phyloP scores from a whole-genome alignment of 179 eudicot genomes.

The Vitellaria paradoxa region DNA sequence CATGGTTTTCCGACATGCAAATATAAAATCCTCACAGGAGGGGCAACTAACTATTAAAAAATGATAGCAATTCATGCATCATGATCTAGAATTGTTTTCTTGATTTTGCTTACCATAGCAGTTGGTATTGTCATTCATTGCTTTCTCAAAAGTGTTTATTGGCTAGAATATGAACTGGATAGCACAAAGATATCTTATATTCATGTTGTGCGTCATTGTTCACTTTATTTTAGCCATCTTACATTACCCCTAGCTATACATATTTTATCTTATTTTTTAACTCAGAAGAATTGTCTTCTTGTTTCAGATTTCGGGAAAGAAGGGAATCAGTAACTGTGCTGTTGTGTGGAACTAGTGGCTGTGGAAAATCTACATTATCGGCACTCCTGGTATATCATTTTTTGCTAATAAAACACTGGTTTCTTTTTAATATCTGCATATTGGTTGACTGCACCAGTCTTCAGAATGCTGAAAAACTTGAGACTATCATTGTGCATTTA shows the following conservation, averaged over 20 bases:
- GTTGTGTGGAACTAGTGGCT: slow-evolving; percentile 97
- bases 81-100: not conserved
- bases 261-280: too few species aligned
- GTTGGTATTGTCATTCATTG: not conserved
- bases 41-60: not conserved
- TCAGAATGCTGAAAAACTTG: not conserved
- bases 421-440: too few species aligned
- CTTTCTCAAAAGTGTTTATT: not conserved
- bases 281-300: slow-evolving; percentile 9
- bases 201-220: not conserved
- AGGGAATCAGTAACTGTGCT: slow-evolving; percentile 91
- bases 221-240: not conserved
- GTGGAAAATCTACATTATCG: slow-evolving; percentile 95
- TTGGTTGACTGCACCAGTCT: not conserved
- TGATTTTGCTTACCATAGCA: not conserved
- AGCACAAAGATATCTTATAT: not conserved
- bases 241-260: too few species aligned
- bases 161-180: not conserved
- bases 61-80: not conserved
- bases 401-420: not conserved
- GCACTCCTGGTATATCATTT: slow-evolving; percentile 70
- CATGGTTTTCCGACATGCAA: not conserved
- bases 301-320: slow-evolving; percentile 81
- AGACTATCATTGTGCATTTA: not conserved
- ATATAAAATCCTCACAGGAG: not conserved